These are phyloP conservation scores for Beta macrorhiza DNA, from an alignment of 179 eudicot species.

Conservation along the genomic window DNA sequence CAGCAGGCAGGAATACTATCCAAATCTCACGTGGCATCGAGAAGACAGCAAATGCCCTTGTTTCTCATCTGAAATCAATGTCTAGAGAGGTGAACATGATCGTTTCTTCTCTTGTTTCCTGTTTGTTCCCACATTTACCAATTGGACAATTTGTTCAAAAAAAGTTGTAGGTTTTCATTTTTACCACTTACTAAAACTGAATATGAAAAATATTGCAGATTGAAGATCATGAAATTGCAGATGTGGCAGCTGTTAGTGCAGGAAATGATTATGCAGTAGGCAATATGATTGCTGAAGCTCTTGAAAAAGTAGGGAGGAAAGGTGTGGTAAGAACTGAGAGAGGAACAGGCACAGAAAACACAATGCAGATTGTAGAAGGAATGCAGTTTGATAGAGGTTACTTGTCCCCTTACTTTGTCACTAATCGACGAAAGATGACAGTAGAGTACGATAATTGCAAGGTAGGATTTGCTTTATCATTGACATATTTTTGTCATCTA, in stretches of 20 bases:
- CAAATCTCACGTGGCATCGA: conserved; percentile 77
- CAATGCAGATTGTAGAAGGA: conserved; percentile 71
- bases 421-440: conserved; percentile 60
- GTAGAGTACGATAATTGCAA: conserved; percentile 84
- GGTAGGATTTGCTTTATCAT: conserved; percentile 38
- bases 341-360: conserved; percentile 58
- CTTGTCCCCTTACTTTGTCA: conserved; percentile 74
- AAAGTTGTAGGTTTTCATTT: neutral
- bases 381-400: conserved; percentile 95
- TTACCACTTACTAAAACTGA: neutral
- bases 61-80: conserved; percentile 64
- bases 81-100: conserved; percentile 54
- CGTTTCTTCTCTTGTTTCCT: neutral
- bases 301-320: conserved; percentile 55
- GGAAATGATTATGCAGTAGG: conserved; percentile 81
- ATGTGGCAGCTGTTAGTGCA: conserved; percentile 87
- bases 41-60: conserved; percentile 60
- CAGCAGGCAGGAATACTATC: conserved; percentile 85
- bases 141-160: neutral
- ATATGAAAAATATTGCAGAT: conserved; percentile 36
- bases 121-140: neutral
- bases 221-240: conserved; percentile 73
- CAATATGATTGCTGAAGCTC: conserved; percentile 74
- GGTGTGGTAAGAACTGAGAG: conserved; percentile 69
- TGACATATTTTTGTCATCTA: neutral